A percentile compares a stretch with the other conserved stretches of the same genome.
Evolutionary conservation across 2,329 filamentous ascomycete genomes (phyloP).

Genomic region (Fusarium xyrophilum): DNA sequence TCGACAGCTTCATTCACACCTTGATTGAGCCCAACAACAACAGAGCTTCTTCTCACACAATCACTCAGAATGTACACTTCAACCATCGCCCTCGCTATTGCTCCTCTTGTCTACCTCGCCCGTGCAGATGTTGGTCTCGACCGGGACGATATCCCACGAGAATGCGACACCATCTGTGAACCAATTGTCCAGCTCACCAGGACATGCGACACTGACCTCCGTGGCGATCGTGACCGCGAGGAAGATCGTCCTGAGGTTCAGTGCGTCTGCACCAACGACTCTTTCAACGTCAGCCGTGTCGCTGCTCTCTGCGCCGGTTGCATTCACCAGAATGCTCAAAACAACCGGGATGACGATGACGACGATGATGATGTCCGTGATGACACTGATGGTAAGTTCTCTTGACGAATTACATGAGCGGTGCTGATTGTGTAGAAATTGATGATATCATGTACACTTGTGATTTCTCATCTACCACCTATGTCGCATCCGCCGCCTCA

Average conservation of each 20-base stretch:
- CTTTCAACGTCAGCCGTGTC: conserved; percentile 49
- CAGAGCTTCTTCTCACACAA: not conserved
- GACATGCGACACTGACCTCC: conserved; percentile 47
- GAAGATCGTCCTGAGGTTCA: conserved; percentile 50
- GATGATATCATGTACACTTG: conserved; percentile 46
- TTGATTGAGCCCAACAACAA: not conserved
- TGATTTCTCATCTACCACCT: conserved; percentile 45
- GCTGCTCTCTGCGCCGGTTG: conserved; percentile 50
- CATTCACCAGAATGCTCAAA: conserved; percentile 44
- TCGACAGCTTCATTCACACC: not conserved
- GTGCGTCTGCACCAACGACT: conserved; percentile 52
- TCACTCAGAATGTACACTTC: conserved; percentile 42
- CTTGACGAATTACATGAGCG: accelerated
- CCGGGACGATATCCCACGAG: conserved; percentile 45
- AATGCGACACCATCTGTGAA: conserved; percentile 47
- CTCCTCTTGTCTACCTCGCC: conserved; percentile 42
- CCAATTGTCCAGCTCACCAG: conserved; percentile 47
- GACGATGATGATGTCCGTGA: conserved; percentile 31
- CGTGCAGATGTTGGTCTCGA: conserved; percentile 47
- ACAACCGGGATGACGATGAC: conserved; percentile 25
- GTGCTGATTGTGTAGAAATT: conserved; percentile 42
- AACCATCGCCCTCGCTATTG: conserved; percentile 41
- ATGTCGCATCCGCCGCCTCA: conserved; percentile 41
- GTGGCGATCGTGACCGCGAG: conserved; percentile 41
- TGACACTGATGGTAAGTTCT: conserved; percentile 36